Evolutionary conservation across 768 basidiomycete genomes (phyloP).

Genomic region (Agrocybe praecox): DNA sequence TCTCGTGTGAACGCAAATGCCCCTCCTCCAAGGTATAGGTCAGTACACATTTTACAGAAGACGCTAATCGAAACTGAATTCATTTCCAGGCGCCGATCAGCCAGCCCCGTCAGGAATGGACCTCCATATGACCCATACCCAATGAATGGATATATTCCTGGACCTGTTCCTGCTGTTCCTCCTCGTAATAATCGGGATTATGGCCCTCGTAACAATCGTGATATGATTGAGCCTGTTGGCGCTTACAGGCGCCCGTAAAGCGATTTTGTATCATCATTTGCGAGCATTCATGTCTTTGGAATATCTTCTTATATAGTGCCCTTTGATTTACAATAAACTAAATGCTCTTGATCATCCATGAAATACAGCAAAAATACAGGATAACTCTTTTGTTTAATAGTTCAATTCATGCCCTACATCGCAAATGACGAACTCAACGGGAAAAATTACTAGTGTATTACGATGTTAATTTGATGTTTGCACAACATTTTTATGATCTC

Average conservation of each 20-base stretch:
- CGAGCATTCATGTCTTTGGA: slow-evolving; percentile 4
- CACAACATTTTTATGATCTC: slow-evolving; percentile 8
- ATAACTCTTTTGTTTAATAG: no score
- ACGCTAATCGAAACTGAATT: neutral
- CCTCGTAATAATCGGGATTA: slow-evolving; percentile 47
- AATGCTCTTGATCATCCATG: no score
- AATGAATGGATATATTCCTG: slow-evolving; percentile 49
- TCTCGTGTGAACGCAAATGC: slow-evolving; percentile 49
- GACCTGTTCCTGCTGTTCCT: slow-evolving; percentile 37
- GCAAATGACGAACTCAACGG: no score
- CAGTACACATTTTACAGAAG: slow-evolving; percentile 3
- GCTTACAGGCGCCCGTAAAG: slow-evolving; percentile 43
- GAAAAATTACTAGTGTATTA: neutral
- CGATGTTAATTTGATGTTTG: neutral
- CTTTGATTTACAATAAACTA: no score
- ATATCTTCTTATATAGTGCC: neutral
- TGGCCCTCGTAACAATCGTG: slow-evolving; percentile 48
- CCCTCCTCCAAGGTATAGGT: slow-evolving; percentile 51
- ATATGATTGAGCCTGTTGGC: slow-evolving; percentile 40
- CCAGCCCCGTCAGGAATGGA: slow-evolving; percentile 63
- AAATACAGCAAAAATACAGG: no score
- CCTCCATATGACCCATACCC: slow-evolving; percentile 57
- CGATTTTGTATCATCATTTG: neutral
- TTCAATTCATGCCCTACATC: no score
- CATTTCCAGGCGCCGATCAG: slow-evolving; percentile 63